These are phyloP conservation scores for Phytophthora capsici DNA, from an alignment of 352 stramenopile species.

Conservation along the genomic window DNA sequence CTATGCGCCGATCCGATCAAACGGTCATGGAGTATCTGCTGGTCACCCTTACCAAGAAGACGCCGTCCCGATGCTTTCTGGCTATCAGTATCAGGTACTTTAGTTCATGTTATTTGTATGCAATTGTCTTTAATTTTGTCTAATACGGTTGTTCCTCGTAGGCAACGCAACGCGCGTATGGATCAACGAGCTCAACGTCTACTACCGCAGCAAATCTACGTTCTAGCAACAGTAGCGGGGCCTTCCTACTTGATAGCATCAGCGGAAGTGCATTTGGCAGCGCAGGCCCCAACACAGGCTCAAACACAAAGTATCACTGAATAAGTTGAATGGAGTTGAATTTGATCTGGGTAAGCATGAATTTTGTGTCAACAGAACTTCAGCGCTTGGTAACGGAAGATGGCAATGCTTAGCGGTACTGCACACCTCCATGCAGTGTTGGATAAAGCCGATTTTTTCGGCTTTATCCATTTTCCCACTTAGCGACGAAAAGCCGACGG, in stretches of 20 bases:
- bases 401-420: too few relatives aligned
- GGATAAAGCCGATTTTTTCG: too few relatives aligned
- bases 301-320: slow-evolving; percentile 18
- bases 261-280: slow-evolving; percentile 48
- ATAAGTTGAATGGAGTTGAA: too few relatives aligned
- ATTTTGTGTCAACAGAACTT: too few relatives aligned
- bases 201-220: slow-evolving; percentile 40
- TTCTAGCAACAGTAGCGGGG: slow-evolving; percentile 55
- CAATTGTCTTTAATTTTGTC: too few relatives aligned
- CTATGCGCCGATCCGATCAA: slow-evolving; percentile 44
- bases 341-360: too few relatives aligned
- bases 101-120: background rate
- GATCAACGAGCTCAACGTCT: slow-evolving; percentile 33
- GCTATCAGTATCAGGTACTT: slow-evolving; percentile 76
- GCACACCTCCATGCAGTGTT: too few relatives aligned
- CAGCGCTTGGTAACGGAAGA: too few relatives aligned
- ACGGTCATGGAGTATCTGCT: slow-evolving; percentile 34
- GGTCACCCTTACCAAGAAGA: slow-evolving; percentile 55
- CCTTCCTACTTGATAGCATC: slow-evolving; percentile 54
- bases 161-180: slow-evolving; percentile 53
- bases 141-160: slow-evolving; percentile 1
- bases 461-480: too few relatives aligned
- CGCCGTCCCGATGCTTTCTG: slow-evolving; percentile 57
- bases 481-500: too few relatives aligned
- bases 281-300: slow-evolving; percentile 29